Percentiles rank a stretch among this genome's conserved stretches.
Evolutionary conservation across 345 rosid genomes (phyloP).

Genomic region (Brassica carinata): DNA sequence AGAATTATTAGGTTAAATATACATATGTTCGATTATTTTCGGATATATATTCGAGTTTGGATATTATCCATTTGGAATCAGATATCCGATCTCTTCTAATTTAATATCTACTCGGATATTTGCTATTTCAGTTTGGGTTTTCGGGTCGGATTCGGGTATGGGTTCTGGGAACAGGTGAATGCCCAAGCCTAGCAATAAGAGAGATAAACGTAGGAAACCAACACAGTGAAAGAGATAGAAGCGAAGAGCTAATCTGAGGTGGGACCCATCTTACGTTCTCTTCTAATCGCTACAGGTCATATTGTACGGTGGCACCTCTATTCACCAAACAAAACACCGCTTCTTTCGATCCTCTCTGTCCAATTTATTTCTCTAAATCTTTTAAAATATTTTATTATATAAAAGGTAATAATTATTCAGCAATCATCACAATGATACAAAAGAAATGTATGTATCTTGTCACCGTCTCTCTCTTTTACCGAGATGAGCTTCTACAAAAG

Average conservation of each 20-base stretch:
- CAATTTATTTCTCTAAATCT: not conserved
- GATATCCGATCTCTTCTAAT: too few species aligned
- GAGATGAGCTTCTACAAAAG: slow-evolving; percentile 60
- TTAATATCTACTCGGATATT: too few species aligned
- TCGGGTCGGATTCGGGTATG: too few species aligned
- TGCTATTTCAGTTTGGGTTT: too few species aligned
- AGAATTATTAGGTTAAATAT: too few species aligned
- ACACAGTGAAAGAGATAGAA: too few species aligned
- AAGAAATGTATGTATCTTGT: not conserved
- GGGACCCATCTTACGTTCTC: slow-evolving; percentile 24
- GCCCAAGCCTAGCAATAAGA: too few species aligned
- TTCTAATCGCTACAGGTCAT: slow-evolving; percentile 33
- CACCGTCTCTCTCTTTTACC: slow-evolving; percentile 4
- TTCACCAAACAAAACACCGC: slow-evolving; percentile 27
- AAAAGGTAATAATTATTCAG: not conserved
- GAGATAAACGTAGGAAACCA: too few species aligned
- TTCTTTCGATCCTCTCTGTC: not conserved
- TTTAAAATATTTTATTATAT: not conserved
- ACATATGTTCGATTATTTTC: too few species aligned
- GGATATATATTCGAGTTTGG: too few species aligned
- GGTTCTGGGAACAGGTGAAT: too few species aligned
- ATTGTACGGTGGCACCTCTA: slow-evolving; percentile 6
- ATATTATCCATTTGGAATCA: too few species aligned
- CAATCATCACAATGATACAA: slow-evolving; percentile 26
- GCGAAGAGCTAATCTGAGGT: not conserved